phyloP scores from a whole-genome alignment of 768 basidiomycete genomes.

The Clitopilus passeckerianus region DNA sequence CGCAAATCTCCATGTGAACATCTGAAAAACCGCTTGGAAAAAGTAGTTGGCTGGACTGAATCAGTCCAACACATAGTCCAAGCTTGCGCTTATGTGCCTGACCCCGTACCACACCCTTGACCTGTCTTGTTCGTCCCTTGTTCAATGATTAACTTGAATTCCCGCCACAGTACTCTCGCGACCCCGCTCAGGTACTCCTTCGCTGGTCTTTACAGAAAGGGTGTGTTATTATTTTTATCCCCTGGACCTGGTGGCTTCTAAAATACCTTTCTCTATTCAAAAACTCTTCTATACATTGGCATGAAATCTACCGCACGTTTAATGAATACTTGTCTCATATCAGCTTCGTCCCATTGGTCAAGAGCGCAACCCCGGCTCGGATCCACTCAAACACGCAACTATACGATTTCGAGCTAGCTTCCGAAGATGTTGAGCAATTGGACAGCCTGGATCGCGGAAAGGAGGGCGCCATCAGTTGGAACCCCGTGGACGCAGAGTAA shows the following conservation, averaged over 20 bases:
- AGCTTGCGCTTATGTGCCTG: background rate
- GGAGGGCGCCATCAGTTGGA: conserved; percentile 77
- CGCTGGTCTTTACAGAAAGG: conserved; percentile 89
- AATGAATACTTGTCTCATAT: background rate
- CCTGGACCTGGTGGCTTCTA: background rate
- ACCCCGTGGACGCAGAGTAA: conserved; percentile 62
- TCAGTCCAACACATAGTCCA: background rate
- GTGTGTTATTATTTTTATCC: conserved; percentile 30
- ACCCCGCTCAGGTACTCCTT: conserved; percentile 76
- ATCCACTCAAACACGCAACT: conserved; percentile 71
- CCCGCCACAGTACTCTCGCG: conserved; percentile 42
- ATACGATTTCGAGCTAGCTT: conserved; percentile 67
- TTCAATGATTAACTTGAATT: background rate
- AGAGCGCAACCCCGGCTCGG: conserved; percentile 65
- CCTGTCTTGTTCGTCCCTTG: background rate
- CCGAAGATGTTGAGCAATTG: conserved; percentile 60
- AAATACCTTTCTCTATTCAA: background rate
- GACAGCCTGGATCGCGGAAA: conserved; percentile 71
- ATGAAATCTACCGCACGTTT: background rate
- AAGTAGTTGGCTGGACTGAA: background rate
- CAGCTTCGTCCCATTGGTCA: conserved; percentile 81
- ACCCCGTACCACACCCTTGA: background rate
- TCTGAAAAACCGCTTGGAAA: background rate
- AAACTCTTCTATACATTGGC: background rate
- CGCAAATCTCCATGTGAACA: background rate